Evolutionary conservation across 331 rosid genomes (phyloP), one percentile per base, ranked within the genome.

Genomic region (Telfairia occidentalis): DNA sequence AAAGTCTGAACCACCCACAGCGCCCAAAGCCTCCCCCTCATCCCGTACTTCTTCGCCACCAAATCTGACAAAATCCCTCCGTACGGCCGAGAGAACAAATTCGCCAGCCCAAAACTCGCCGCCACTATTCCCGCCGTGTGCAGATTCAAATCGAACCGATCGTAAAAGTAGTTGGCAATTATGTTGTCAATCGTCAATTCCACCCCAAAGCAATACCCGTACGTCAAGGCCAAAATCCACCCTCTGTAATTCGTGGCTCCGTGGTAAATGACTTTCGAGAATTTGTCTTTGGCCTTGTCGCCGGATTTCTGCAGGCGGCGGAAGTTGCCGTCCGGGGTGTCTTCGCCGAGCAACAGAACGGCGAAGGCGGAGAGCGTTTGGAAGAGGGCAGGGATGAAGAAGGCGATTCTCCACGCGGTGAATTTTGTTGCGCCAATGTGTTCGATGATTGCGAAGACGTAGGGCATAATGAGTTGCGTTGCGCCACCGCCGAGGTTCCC

Each of bases 401-500:
- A 94, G 0, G 97, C 98, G 1, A 91, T 86, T 58, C 97, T 61
- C 98, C 98, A 94, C 0, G 98, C 97, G 0, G 96, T 88, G 89
- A 94, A 94, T 77, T 88, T 77, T 7, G 81, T 34, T 0, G 86
- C 90, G 4, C 97, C 96, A 2, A 85, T 74, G 60, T 83, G 81
- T 3, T 83, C 85, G 13, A 94, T 82, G 8, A 88, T 53, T 23
- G 81, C 82, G 71, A 91, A 90, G 0, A 94, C 96, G 5, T 91
- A 69, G 0, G 98, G 98, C 97, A 91, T 94, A 48, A 94, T 75
- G 16, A 94, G 92, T 43, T 94, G 98, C 2, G 97, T 86, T 0
- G 96, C 96, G 3, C 97, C 98, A 30, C 97, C 98, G 11, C 98
- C 98, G 0, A 94, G 81, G 85, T 94, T 94, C 0, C 98, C 97